Evolutionary conservation across 192 early-diverging fungal species (phyloP), one percentile per base, ranked within the genome.

Genomic region (Linderina pennispora): DNA sequence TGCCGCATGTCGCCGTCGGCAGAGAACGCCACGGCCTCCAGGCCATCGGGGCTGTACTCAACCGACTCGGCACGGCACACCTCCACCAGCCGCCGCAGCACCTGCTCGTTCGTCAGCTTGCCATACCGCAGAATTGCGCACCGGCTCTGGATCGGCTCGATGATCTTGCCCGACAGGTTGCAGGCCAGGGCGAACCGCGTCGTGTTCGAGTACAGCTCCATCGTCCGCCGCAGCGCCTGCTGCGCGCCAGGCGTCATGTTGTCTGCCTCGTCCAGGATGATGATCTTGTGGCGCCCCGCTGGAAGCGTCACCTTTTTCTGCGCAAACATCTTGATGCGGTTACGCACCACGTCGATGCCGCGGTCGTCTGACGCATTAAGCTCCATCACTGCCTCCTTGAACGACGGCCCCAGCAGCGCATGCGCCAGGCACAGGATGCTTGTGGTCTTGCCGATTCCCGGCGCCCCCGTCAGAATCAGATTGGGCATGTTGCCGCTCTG

Each of bases 201-300:
- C 1, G 92, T 97, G 41, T 77, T 78, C 13, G 91, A 91, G 66
- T 91, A 99, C 33, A 97, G 86, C 62, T 99, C 96, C 94, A 99
- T 99, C 0, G 91, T 99, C 35, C 94, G 81, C 47, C 96, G 82
- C 47, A 99, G 79, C 23, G 96, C 96, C 62, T 99, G 94, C 57
- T 99, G 96, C 6, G 96, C 96, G 17, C 87, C 90, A 23, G 84
- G 73, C 8, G 94, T 97, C 96, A 99, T 97, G 62, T 89, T 94
- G 62, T 99, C 96, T n/a, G 92, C 96, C 75, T 99, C 96, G 62
- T 99, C 96, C 43, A 99, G 68, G 63, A 99, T 96, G 32, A 99
- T 75, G 52, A 91, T 79, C 65, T 91, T 91, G 62, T 89, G 86
- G 33, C 84, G 60, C 42, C 90, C 90, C 14, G 88, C 61, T 5